Conservation (phyloP, 2,329 filamentous ascomycete species). For the Aschersonia sp. region DNA sequence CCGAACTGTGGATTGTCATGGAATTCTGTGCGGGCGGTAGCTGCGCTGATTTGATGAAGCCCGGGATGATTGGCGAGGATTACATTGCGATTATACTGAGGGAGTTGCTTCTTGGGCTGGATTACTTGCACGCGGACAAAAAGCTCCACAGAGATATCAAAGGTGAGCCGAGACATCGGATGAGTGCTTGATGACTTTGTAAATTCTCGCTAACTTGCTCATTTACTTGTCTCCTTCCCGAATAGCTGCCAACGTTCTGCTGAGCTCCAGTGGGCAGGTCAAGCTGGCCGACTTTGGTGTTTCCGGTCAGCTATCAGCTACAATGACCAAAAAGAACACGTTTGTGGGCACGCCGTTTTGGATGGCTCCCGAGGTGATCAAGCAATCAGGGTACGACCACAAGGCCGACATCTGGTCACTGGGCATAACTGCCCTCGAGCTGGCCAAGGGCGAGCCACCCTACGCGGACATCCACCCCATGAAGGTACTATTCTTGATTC, state of each 20-base stretch:
- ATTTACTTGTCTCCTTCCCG: background rate
- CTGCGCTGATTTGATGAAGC: constrained; percentile 91
- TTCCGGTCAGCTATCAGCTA: constrained; percentile 87
- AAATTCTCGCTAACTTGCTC: no score
- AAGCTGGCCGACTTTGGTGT: constrained; percentile 97
- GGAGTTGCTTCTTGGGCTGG: constrained; percentile 77
- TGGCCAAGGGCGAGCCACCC: constrained; percentile 84
- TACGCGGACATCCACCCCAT: constrained; percentile 96
- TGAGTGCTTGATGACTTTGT: background rate
- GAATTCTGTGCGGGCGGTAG: constrained; percentile 96
- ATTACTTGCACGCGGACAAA: constrained; percentile 89
- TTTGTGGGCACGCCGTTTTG: constrained; percentile 98
- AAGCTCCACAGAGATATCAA: constrained; percentile 97
- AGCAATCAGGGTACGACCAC: constrained; percentile 94
- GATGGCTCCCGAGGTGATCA: constrained; percentile 99
- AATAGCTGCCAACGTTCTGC: constrained; percentile 78
- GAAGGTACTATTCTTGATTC: constrained; percentile 94
- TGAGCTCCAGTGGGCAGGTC: constrained; percentile 84
- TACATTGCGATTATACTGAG: constrained; percentile 94
- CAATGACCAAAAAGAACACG: constrained; percentile 99
- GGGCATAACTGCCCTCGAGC: constrained; percentile 83
- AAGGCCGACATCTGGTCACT: constrained; percentile 98
- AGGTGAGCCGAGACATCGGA: constrained; percentile 30
- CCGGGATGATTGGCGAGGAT: constrained; percentile 78
- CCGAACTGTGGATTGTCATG: constrained; percentile 98